phyloP scores from a whole-genome alignment of 1,139 yeast species.

The Pneumocystis wakefieldiae region DNA sequence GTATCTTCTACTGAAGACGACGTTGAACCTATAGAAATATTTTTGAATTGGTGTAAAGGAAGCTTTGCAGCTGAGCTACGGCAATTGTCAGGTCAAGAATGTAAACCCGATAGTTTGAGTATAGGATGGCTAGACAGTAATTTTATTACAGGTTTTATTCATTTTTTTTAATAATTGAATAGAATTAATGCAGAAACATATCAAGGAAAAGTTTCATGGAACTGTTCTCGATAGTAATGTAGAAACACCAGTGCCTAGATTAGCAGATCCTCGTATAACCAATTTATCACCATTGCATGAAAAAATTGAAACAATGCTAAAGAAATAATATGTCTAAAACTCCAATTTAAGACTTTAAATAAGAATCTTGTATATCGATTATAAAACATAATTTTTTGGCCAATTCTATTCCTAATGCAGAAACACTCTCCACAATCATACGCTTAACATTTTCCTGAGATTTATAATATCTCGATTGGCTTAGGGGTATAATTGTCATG shows the following conservation, averaged over 20 bases:
- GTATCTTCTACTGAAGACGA: constrained; percentile 24
- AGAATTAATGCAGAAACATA: neutral
- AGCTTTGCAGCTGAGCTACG: constrained; percentile 7
- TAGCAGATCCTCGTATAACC: neutral
- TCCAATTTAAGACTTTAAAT: neutral
- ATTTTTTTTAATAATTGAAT: neutral
- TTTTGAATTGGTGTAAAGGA: constrained; percentile 35
- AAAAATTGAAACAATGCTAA: neutral
- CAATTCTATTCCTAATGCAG: neutral
- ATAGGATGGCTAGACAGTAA: neutral
- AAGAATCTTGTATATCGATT: neutral
- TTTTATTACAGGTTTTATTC: neutral
- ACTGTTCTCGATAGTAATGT: neutral
- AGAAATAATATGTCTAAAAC: neutral
- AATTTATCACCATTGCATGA: neutral
- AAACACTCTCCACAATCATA: neutral
- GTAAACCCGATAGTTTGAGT: neutral
- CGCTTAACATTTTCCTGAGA: neutral
- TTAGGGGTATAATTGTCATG: neutral
- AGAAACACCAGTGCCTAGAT: neutral
- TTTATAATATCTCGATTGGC: neutral
- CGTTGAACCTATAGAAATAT: constrained; percentile 29
- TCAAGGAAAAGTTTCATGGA: neutral
- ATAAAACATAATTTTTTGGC: neutral
- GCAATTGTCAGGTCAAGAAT: constrained; percentile 6